Evolutionary conservation across 352 stramenopile genomes (phyloP).

Genomic region (Albugo candida): DNA sequence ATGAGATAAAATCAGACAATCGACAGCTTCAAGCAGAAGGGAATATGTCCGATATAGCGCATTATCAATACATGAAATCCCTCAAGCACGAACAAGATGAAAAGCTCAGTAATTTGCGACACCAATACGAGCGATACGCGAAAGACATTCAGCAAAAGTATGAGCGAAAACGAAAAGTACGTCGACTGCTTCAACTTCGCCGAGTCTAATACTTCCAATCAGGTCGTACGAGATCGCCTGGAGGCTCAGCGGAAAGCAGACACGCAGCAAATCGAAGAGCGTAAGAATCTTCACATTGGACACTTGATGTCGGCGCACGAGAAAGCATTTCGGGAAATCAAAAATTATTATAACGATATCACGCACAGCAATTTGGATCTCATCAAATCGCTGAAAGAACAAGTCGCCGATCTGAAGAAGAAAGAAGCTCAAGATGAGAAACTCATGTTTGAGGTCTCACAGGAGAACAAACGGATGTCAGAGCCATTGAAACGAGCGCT

Average conservation of each 20-base stretch:
- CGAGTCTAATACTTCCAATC: slow-evolving; percentile 13
- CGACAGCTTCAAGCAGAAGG: slow-evolving; percentile 74
- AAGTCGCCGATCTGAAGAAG: slow-evolving; percentile 87
- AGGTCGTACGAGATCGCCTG: slow-evolving; percentile 62
- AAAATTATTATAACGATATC: slow-evolving; percentile 96
- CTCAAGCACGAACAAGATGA: slow-evolving; percentile 86
- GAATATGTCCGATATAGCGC: slow-evolving; percentile 83
- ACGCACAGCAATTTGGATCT: slow-evolving; percentile 94
- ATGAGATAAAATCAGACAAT: slow-evolving; percentile 80
- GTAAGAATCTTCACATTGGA: slow-evolving; percentile 85
- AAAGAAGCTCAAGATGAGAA: slow-evolving; percentile 89
- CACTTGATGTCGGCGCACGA: slow-evolving; percentile 85
- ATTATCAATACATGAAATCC: slow-evolving; percentile 84
- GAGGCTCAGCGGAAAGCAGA: slow-evolving; percentile 68
- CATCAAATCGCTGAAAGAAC: slow-evolving; percentile 91
- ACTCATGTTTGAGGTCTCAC: slow-evolving; percentile 86
- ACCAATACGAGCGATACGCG: slow-evolving; percentile 82
- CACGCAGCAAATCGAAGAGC: slow-evolving; percentile 79
- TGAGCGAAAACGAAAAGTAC: slow-evolving; percentile 54
- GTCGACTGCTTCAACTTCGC: background rate
- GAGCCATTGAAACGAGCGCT: slow-evolving; percentile 84
- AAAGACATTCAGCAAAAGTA: slow-evolving; percentile 83
- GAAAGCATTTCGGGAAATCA: slow-evolving; percentile 90
- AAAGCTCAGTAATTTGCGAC: slow-evolving; percentile 77
- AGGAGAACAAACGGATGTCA: slow-evolving; percentile 90